Conservation (phyloP, 306 rosid genomes). For the Glycine tomentella region DNA sequence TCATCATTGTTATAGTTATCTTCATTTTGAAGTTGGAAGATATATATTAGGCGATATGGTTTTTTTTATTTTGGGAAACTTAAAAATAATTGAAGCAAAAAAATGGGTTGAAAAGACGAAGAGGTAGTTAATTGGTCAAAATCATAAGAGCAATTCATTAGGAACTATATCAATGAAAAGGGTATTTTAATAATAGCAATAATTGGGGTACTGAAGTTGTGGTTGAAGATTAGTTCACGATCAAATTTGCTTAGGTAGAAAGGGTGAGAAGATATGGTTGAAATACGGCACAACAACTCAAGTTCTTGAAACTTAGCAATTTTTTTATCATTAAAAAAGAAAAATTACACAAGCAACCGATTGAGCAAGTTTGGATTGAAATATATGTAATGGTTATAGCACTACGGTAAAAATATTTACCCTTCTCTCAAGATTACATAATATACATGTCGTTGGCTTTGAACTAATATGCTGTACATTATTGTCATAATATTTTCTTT, state of each 20-base stretch:
- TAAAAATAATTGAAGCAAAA: conserved; percentile 8
- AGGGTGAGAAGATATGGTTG: conserved; percentile 40
- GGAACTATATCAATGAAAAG: conserved; percentile 3
- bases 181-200: conserved; percentile 32
- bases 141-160: background rate
- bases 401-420: conserved; percentile 11
- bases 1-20: conserved; percentile 40
- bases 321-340: conserved; percentile 20
- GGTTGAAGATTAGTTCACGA: conserved; percentile 34
- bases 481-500: conserved; percentile 38
- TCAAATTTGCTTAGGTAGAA: conserved; percentile 43
- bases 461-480: conserved; percentile 32
- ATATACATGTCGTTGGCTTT: conserved; percentile 5
- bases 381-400: conserved; percentile 22
- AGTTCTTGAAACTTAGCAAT: conserved; percentile 7
- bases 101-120: conserved; percentile 22
- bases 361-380: conserved; percentile 26
- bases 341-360: conserved; percentile 32
- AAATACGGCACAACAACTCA: conserved; percentile 31
- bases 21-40: conserved; percentile 43
- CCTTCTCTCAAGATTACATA: conserved; percentile 38
- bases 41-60: background rate
- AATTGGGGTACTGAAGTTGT: background rate
- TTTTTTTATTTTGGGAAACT: conserved; percentile 22
- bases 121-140: conserved; percentile 44